Base-by-base conservation (phyloP, 306 rosid species). In the Vigna unguiculata region DNA sequence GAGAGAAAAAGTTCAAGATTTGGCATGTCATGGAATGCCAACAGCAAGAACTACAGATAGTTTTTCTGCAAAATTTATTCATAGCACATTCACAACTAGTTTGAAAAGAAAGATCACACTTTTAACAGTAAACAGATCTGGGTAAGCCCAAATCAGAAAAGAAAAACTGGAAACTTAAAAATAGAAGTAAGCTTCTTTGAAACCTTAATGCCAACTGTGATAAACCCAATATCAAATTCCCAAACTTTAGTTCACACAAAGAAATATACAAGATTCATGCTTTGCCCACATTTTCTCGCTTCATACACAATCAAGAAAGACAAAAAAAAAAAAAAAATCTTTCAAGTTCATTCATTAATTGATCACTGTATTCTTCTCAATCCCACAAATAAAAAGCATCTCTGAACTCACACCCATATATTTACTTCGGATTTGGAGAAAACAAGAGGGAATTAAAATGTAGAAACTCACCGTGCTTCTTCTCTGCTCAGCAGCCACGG, bases 401-500 rank as follows among this genome's bases (percentile, higher is more conserved):
- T 66, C 68, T 24, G 11, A 69, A 83, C 28, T n/a, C 7, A 22
- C 7, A 71, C 64, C 72, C 74, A 68, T 21, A 68, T 36, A 54
- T 14, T 9, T 4, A 59, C 17, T n/a, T 52, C n/a, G 55, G 20
- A 21, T 22, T 49, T 32, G 38, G 48, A 77, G 14, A 71, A 15
- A 13, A 34, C 32, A 36, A 16, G 4, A 47, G 69, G 15, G 74
- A 82, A 80, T 36, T 40, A 47, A 52, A 52, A 76, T 40, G 59
- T 22, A 59, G 17, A 67, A 21, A 74, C 93, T 92, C 72, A 96
- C 99, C 73, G 91, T 88, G 92, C 93, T 91, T 88, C 99, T 92
- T 78, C 99, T 89, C 83, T 85, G 99, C 78, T 96, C 99, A 74
- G 99, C 99, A 48, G 89, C 97, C 59, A 96, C 89, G 16, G 98